Evolutionary conservation across 805 yeast genomes (phyloP).

Genomic region (Torulaspora quercuum): DNA sequence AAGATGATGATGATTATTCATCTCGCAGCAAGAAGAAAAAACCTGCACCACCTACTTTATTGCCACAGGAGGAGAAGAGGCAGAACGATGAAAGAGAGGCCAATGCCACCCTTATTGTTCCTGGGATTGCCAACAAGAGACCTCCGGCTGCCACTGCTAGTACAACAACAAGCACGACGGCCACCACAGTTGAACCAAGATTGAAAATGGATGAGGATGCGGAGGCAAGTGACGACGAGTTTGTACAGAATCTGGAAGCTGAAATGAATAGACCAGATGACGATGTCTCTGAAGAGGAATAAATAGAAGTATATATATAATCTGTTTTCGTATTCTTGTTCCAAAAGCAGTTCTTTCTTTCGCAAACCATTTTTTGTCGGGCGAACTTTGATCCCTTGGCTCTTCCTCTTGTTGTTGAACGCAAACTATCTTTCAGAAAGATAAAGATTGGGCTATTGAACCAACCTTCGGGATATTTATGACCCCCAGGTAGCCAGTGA

Average conservation of each 20-base stretch:
- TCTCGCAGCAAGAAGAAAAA: conserved; percentile 17
- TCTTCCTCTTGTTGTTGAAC: neutral
- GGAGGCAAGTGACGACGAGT: conserved; percentile 36
- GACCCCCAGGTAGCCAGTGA: conserved; percentile 1
- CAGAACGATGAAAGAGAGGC: conserved; percentile 35
- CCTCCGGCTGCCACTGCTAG: too few relatives aligned
- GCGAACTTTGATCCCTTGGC: conserved; percentile 3
- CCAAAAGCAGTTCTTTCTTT: too few relatives aligned
- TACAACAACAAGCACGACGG: conserved; percentile 17
- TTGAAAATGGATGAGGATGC: conserved; percentile 11
- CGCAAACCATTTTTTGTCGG: too few relatives aligned
- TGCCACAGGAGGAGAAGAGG: conserved; percentile 32
- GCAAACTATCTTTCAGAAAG: neutral
- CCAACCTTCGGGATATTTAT: neutral
- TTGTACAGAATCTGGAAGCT: conserved; percentile 35
- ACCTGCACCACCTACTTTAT: conserved; percentile 36
- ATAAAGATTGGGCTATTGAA: neutral
- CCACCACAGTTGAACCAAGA: conserved; percentile 10
- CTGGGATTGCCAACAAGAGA: conserved; percentile 26
- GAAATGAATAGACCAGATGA: conserved; percentile 34
- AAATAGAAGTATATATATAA: too few relatives aligned
- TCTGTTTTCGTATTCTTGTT: too few relatives aligned
- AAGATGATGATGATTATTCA: conserved; percentile 7
- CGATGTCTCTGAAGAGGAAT: conserved; percentile 34
- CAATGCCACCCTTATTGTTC: conserved; percentile 32